Evolutionary conservation across 345 rosid genomes (phyloP).

Genomic region (Pelargonium nanum): DNA sequence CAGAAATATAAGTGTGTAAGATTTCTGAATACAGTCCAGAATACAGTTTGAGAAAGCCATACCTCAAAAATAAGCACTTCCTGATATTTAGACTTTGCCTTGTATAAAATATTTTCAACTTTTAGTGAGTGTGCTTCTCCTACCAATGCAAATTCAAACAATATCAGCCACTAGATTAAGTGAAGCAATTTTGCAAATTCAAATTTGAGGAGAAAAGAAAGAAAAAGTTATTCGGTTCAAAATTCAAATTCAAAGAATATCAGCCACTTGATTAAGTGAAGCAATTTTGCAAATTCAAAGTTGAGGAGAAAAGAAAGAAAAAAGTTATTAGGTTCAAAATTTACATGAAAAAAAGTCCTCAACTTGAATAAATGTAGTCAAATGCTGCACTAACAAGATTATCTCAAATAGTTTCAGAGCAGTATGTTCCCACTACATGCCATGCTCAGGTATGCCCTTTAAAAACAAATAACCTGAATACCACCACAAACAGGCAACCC

Average conservation of each 20-base stretch:
- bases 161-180: neutral
- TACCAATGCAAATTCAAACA: constrained; percentile 18
- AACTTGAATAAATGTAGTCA: neutral
- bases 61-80: constrained; percentile 94
- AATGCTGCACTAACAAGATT: neutral
- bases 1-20: neutral
- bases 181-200: neutral
- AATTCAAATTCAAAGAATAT: neutral
- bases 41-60: constrained; percentile 6
- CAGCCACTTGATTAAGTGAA: neutral
- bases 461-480: no score
- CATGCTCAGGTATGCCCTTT: no score
- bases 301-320: neutral
- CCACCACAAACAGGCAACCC: no score
- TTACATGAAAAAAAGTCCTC: neutral
- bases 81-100: constrained; percentile 78
- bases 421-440: no score
- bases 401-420: neutral
- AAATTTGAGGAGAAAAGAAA: neutral
- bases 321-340: no score
- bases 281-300: neutral
- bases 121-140: constrained; percentile 94
- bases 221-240: no score
- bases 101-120: constrained; percentile 59
- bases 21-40: constrained; percentile 3